Conservation (phyloP, 1,284 basidiomycete genomes). For the Xerocomus nothofagi region DNA sequence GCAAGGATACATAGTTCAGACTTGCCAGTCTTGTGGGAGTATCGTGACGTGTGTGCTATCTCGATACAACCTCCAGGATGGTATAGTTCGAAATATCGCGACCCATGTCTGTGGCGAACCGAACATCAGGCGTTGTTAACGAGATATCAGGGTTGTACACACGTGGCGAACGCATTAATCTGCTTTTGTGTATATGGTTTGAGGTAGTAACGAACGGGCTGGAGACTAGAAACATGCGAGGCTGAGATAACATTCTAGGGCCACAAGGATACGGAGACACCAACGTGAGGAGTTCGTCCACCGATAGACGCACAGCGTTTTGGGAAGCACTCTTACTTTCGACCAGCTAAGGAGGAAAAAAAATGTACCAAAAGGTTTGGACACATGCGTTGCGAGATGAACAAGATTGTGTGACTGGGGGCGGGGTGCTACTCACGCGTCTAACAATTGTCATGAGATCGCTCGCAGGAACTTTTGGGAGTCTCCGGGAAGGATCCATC, state of each 20-base stretch:
- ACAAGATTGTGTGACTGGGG: constrained; percentile 28
- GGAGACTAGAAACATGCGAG: constrained; percentile 47
- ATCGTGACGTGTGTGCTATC: constrained; percentile 83
- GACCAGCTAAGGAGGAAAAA: constrained; percentile 51
- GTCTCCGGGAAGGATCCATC: constrained; percentile 72
- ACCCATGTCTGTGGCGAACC: constrained; percentile 64
- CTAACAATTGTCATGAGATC: constrained; percentile 68
- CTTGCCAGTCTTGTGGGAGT: constrained; percentile 82
- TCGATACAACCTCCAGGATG: constrained; percentile 80
- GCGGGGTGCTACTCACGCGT: constrained; percentile 59
- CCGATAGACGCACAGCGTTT: constrained; percentile 61
- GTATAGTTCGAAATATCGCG: constrained; percentile 83
- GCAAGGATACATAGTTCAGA: constrained; percentile 89
- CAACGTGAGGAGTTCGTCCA: constrained; percentile 72
- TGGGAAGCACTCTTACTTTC: constrained; percentile 51
- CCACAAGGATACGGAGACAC: constrained; percentile 34
- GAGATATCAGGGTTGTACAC: constrained; percentile 41
- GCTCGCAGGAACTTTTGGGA: constrained; percentile 68
- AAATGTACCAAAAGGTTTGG: constrained; percentile 9
- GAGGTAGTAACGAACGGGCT: constrained; percentile 72
- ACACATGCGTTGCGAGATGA: constrained; percentile 26
- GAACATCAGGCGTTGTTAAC: constrained; percentile 28
- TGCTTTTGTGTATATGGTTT: constrained; percentile 72
- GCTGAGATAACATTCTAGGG: constrained; percentile 18
- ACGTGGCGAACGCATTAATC: constrained; percentile 87